These are phyloP conservation scores for Cytospora leucostoma DNA, from an alignment of 2,329 filamentous ascomycete species.

Conservation along the genomic window DNA sequence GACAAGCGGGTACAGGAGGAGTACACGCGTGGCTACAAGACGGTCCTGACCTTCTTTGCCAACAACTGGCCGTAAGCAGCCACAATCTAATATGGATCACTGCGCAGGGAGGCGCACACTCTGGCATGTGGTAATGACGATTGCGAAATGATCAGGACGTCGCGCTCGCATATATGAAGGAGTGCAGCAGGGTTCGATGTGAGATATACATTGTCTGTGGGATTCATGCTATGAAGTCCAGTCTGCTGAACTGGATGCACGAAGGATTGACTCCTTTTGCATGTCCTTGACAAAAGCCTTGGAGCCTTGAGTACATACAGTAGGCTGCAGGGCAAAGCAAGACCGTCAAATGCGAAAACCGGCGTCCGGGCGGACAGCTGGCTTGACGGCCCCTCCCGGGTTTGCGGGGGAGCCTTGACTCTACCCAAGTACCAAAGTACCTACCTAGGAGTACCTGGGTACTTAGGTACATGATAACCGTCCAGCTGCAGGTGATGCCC, in stretches of 20 bases:
- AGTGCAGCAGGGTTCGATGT: no score
- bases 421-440: background rate
- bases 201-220: background rate
- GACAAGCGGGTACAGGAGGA: constrained; percentile 60
- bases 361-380: no score
- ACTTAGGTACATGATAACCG: background rate
- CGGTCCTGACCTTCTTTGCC: constrained; percentile 58
- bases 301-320: no score
- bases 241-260: no score
- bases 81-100: background rate
- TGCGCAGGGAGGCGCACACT: background rate
- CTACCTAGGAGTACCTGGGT: background rate
- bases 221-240: no score
- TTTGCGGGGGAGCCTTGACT: background rate
- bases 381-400: background rate
- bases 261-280: no score
- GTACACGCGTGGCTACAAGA: constrained; percentile 63
- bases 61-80: constrained; percentile 44
- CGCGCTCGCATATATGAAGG: background rate
- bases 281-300: no score
- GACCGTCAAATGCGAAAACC: background rate
- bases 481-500: no score
- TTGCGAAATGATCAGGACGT: background rate
- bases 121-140: background rate
- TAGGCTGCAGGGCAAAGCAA: no score